Evolutionary conservation across 768 basidiomycete genomes (phyloP), one percentile per base, ranked within the genome.

Genomic region (Peribolospora kevripleyi): DNA sequence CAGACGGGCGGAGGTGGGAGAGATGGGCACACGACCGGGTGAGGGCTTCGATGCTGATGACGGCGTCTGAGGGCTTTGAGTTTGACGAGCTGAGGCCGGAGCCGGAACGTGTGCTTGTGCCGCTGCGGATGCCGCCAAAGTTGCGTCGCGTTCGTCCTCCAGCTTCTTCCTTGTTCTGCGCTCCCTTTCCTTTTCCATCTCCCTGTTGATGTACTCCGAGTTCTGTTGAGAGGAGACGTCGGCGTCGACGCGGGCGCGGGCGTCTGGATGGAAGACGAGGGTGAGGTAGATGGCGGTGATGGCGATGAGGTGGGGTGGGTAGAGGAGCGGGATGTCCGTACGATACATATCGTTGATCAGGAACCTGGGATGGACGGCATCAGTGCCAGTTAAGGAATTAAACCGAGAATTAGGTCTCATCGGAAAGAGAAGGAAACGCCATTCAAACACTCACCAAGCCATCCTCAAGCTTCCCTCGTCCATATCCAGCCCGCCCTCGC

Each of bases 321-420:
- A 81, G 39, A 93, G 68, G n/a, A 98, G 77, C 64, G 85, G 87
- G 14, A 98, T 72, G 54, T 90, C 84, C 4, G 85, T 88, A 53
- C 90, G 78, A 64, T 87, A 95, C 0, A 84, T 87, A 67, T 97
- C 91, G 69, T 97, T 98, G 64, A 98, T 77, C 65, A 95, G 78
- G 65, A 87, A 88, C 84, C 88, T 93, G 58, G 39, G 39, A 2
- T 14, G n/a, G 36, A 46, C 38, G 13, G 25, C 25, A 25, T 25
- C 25, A 25, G 25, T 7, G 13, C 4, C 6, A 45, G n/a, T 11
- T 36, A 14, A 36, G 13, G 13, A 49, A 14, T 25, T 25, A 25
- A 25, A 25, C 25, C 25, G 25, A 50, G 38, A 50, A 37, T 8
- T 37, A 50, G 13, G 49, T 13, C 13, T 43, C 38, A 11, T 38